Conservation (phyloP, 1,284 basidiomycete species). For the Cutaneotrichosporon cutaneum region DNA sequence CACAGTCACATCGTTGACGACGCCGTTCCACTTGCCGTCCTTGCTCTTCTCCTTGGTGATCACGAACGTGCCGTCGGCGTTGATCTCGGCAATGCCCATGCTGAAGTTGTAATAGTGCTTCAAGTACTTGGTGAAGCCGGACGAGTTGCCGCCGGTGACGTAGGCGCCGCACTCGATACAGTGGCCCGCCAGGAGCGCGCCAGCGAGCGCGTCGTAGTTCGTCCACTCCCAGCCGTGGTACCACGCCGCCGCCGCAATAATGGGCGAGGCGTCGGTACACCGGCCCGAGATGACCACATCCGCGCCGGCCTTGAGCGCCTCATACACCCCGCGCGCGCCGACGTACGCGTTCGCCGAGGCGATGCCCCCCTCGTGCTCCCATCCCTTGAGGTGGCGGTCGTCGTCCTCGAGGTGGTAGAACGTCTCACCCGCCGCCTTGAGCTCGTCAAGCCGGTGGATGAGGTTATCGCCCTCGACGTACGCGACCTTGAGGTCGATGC, state of each 20-base stretch:
- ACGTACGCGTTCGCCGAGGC: slow-evolving; percentile 22
- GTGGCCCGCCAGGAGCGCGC: slow-evolving; percentile 31
- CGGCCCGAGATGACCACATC: slow-evolving; percentile 37
- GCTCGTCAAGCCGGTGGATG: slow-evolving; percentile 17
- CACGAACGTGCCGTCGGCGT: slow-evolving; percentile 26
- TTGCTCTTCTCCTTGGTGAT: slow-evolving; percentile 24
- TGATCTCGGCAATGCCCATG: slow-evolving; percentile 36
- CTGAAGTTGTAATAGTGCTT: slow-evolving; percentile 27
- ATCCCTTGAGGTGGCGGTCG: slow-evolving; percentile 12
- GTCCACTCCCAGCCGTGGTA: slow-evolving; percentile 29
- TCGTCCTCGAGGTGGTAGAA: slow-evolving; percentile 24
- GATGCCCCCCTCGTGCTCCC: slow-evolving; percentile 13
- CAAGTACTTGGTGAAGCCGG: slow-evolving; percentile 28
- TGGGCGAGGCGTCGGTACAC: slow-evolving; percentile 32
- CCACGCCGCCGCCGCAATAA: slow-evolving; percentile 31
- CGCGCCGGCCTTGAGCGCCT: slow-evolving; percentile 27
- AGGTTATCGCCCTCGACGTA: slow-evolving; percentile 26
- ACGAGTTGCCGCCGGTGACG: slow-evolving; percentile 34
- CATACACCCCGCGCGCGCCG: slow-evolving; percentile 18
- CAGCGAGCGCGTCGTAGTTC: slow-evolving; percentile 28
- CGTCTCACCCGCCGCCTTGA: slow-evolving; percentile 16
- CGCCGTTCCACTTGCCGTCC: slow-evolving; percentile 16
- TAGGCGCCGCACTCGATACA: slow-evolving; percentile 31
- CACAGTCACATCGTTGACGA: slow-evolving; percentile 19
- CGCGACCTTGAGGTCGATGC: slow-evolving; percentile 16